Conservation (phyloP, 2,329 filamentous ascomycete species). For the Paraphaeosphaeria sporulosa region DNA sequence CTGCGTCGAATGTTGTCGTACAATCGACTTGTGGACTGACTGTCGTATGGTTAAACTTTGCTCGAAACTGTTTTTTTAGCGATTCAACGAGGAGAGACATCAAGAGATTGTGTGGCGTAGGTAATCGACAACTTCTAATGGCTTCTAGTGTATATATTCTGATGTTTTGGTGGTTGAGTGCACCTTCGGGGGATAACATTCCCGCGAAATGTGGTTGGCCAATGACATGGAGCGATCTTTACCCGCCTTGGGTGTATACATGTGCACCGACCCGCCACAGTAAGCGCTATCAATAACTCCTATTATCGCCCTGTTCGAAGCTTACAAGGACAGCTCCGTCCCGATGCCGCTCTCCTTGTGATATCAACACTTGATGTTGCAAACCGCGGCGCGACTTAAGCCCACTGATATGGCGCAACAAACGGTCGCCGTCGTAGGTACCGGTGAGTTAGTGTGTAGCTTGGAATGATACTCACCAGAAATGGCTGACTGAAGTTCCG, state of each 20-base stretch:
- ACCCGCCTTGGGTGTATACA: not conserved
- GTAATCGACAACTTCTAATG: too few species aligned
- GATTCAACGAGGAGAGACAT: too few species aligned
- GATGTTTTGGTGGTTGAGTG: too few species aligned
- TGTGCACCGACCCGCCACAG: not conserved
- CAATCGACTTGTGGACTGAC: too few species aligned
- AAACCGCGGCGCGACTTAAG: not conserved
- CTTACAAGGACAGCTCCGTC: not conserved
- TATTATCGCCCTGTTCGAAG: not conserved
- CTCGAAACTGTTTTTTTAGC: too few species aligned
- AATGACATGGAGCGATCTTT: not conserved
- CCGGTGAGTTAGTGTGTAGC: conserved; percentile 12
- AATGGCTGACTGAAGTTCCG: not conserved
- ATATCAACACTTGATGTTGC: not conserved
- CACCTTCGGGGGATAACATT: not conserved
- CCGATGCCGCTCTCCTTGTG: not conserved
- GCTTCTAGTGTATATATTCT: too few species aligned
- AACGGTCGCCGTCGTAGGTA: conserved; percentile 21
- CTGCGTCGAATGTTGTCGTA: too few species aligned
- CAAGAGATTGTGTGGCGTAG: too few species aligned
- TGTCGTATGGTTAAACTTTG: too few species aligned
- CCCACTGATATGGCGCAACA: conserved; percentile 15
- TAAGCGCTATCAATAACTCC: not conserved
- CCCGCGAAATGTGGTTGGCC: not conserved
- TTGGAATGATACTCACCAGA: not conserved